Percentiles rank a stretch among this genome's conserved stretches.
Evolutionary conservation across 78 protist species (phyloP).

Genomic region (Dictyostelium intermedium): DNA sequence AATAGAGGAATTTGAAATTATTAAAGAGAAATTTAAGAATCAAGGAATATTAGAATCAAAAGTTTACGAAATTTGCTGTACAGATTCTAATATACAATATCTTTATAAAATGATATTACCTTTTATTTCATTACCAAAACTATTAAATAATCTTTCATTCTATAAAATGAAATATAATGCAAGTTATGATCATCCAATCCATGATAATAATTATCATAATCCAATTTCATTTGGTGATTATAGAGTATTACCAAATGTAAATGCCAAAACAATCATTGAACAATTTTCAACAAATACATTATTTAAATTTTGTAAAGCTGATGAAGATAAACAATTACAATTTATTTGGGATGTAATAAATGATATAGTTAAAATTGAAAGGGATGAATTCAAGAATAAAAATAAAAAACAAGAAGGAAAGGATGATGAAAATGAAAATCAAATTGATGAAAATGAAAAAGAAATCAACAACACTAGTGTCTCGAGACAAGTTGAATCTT

Average conservation of each 20-base stretch:
- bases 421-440: neutral
- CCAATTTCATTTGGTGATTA: neutral
- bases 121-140: neutral
- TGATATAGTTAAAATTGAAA: neutral
- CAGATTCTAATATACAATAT: neutral
- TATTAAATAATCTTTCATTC: neutral
- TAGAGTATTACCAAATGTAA: neutral
- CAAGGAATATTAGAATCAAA: neutral
- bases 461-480: neutral
- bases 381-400: neutral
- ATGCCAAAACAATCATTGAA: neutral
- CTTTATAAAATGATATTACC: neutral
- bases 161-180: neutral
- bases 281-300: neutral
- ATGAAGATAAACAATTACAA: neutral
- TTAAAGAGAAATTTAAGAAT: neutral
- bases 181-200: neutral
- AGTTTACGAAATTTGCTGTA: neutral
- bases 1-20: neutral
- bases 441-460: neutral
- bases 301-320: neutral
- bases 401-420: neutral
- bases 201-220: neutral
- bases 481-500: no score
- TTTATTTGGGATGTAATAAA: neutral